Evolutionary conservation across 768 basidiomycete species (phyloP), one percentile per base, ranked within the genome.

Genomic region (Tulasnella sp.): DNA sequence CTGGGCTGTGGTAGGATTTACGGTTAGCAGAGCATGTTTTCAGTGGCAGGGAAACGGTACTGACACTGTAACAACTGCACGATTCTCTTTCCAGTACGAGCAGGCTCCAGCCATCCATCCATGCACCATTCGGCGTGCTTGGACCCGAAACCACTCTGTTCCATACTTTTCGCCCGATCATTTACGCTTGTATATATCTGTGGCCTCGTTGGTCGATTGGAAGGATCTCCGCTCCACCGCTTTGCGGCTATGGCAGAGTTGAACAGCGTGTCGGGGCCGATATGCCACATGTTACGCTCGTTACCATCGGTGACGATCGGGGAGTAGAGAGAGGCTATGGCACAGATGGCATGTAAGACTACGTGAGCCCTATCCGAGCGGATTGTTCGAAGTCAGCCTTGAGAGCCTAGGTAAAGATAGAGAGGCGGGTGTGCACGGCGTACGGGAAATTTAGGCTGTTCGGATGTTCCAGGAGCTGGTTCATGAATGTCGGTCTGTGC

Each of bases 271-370:
- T 56, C 54, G 11, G 54, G 54, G 9, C 54, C 57, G 27, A 51
- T 51, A 42, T 49, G 22, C 42, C 48, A 49, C n/a, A 31, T 30
- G 29, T 59, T 43, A 9, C 24, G 48, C 49, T 59, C 57, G 1
- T 44, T 29, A 8, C 49, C 48, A 19, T 59, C 48, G 11, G 50
- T 43, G 19, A 61, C 43, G 15, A 53, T 30, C 24, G 62, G 48
- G 2, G 62, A 34, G 25, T 62, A 53, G 8, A 62, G 24, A 5
- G 61, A 62, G 12, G 62, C 62, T 17, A 62, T 53, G 24, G 61
- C 60, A 24, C 61, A 54, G 24, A 62, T 62, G 21, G 62, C 62
- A 48, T 62, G 62, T 29, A 62, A 44, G 41, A 38, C 34, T 5
- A 38, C 34, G 15, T 38, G 34, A 62, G 60, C 3, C 49, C 31